These are phyloP conservation scores for Umbilicaria muhlenbergii DNA, from an alignment of 495 filamentous ascomycete species.

Conservation along the genomic window DNA sequence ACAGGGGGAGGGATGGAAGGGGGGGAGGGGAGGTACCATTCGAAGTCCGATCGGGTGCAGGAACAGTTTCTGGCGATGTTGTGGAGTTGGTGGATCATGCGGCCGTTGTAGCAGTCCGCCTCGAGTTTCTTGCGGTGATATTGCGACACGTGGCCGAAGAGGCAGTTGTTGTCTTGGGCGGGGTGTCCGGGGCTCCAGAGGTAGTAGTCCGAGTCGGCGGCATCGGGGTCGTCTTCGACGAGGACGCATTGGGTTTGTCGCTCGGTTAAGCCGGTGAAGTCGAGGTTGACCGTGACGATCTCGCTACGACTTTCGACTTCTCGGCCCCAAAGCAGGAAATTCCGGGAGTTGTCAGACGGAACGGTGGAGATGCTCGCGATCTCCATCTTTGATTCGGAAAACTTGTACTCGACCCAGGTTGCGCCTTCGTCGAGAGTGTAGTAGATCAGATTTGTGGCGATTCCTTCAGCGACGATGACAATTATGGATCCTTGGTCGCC, in stretches of 20 bases:
- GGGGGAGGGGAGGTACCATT: constrained; percentile 52
- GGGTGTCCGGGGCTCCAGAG: constrained; percentile 78
- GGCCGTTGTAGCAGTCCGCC: constrained; percentile 64
- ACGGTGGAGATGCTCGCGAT: constrained; percentile 72
- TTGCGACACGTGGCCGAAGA: constrained; percentile 81
- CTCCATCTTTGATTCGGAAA: constrained; percentile 50
- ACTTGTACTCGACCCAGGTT: constrained; percentile 58
- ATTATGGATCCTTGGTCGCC: constrained; percentile 88
- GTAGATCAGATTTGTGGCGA: constrained; percentile 49
- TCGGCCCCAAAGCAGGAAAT: constrained; percentile 78
- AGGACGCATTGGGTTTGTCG: constrained; percentile 43
- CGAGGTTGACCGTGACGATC: constrained; percentile 59
- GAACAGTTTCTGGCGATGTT: constrained; percentile 55
- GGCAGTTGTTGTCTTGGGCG: constrained; percentile 53
- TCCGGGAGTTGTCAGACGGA: constrained; percentile 73
- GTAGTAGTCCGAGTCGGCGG: constrained; percentile 49
- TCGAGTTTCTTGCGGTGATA: constrained; percentile 77
- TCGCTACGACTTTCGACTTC: constrained; percentile 25
- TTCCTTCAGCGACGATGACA: constrained; percentile 54
- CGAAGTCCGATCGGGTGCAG: constrained; percentile 74
- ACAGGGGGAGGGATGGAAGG: neutral
- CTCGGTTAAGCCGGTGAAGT: constrained; percentile 68
- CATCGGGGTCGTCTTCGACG: constrained; percentile 44
- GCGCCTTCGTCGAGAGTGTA: constrained; percentile 71
- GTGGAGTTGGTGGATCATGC: constrained; percentile 49